A percentile compares a stretch with the other conserved stretches of the same genome.
These are phyloP conservation scores for Xylariaceae sp. DNA, from an alignment of 2,329 filamentous ascomycete species.

Conservation along the genomic window DNA sequence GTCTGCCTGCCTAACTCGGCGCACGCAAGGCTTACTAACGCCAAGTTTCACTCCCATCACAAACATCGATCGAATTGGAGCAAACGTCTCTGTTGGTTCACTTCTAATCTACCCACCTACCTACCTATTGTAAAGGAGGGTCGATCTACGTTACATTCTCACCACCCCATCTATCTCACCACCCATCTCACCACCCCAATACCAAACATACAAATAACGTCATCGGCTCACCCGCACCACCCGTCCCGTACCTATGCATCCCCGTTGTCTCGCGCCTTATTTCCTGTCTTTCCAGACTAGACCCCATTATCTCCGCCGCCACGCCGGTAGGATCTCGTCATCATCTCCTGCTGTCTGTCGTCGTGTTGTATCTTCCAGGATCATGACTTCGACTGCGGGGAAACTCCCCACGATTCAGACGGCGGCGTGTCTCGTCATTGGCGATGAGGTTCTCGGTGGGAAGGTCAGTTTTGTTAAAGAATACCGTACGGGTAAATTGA, in stretches of 20 bases:
- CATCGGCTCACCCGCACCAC: neutral
- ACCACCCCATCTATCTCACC: too few species aligned
- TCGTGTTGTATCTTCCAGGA: constrained; percentile 26
- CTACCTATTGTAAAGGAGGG: too few species aligned
- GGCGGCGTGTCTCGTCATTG: constrained; percentile 88
- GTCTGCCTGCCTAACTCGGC: neutral
- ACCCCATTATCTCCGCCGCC: constrained; percentile 40
- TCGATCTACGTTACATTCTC: too few species aligned
- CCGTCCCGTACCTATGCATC: constrained; percentile 56
- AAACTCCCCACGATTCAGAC: constrained; percentile 71
- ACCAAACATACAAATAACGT: too few species aligned
- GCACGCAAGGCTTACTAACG: too few species aligned
- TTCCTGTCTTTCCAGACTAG: constrained; percentile 63
- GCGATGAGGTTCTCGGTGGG: constrained; percentile 92
- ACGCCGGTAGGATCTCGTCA: constrained; percentile 22
- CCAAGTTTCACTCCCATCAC: neutral
- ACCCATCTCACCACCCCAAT: too few species aligned
- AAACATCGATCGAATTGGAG: neutral
- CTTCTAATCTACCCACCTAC: too few species aligned
- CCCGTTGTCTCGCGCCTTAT: constrained; percentile 65
- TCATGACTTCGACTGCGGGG: constrained; percentile 44
- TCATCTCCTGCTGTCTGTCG: constrained; percentile 19
- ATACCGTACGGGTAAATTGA: neutral
- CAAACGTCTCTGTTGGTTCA: too few species aligned
- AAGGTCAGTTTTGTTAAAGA: constrained; percentile 56